Conservation (phyloP, 176 grass and related monocot species). For the Tuctoria greenei region DNA sequence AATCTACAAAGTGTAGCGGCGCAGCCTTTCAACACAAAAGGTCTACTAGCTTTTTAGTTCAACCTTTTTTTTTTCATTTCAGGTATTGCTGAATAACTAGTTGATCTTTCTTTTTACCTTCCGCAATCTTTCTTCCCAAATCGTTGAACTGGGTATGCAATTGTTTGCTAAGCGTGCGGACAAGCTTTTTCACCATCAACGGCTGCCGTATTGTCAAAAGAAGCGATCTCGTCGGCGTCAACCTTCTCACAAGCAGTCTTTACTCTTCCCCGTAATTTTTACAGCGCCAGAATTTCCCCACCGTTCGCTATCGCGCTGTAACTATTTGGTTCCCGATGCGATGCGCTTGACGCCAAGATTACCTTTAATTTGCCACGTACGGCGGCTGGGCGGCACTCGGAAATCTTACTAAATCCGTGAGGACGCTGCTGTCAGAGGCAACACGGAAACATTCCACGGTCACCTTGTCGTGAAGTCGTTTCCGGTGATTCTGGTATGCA, state of each 20-base stretch:
- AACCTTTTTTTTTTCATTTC: background rate
- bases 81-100: background rate
- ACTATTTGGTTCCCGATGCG: background rate
- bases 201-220: background rate
- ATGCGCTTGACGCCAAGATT: background rate
- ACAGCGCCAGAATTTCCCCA: background rate
- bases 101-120: background rate
- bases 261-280: background rate
- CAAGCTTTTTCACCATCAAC: constrained; percentile 18
- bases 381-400: background rate
- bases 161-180: background rate
- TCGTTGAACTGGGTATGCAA: background rate
- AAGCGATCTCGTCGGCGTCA: background rate
- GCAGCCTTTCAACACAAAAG: constrained; percentile 35
- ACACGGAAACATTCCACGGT: background rate
- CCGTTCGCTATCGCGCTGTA: background rate
- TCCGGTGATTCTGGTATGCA: constrained; percentile 38
- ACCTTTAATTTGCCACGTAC: too few relatives aligned
- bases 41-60: background rate
- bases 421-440: background rate
- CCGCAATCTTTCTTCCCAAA: background rate
- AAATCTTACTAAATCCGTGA: background rate
- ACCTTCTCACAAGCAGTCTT: background rate
- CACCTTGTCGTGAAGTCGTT: constrained; percentile 22
- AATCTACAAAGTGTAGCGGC: constrained; percentile 27